Conservation (phyloP, 257 asterid species). For the Hygrophila difformis region DNA sequence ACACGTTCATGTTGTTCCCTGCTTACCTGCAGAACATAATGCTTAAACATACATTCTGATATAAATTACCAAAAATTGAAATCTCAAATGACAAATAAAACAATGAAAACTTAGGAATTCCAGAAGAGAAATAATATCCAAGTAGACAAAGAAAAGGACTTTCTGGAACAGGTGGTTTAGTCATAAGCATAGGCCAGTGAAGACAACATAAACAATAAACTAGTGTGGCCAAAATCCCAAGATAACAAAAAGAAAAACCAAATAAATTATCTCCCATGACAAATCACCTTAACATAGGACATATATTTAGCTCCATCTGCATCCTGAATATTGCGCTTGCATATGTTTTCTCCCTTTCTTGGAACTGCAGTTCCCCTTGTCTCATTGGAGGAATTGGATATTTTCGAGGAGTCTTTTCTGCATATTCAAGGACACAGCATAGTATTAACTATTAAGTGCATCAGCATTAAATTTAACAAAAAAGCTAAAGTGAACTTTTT, state of each 20-base stretch:
- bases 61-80: constrained; percentile 4
- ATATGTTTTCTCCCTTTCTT: constrained; percentile 46
- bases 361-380: constrained; percentile 29
- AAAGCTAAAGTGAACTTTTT: neutral
- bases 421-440: constrained; percentile 20
- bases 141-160: neutral
- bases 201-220: neutral
- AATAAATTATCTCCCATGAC: constrained; percentile 9
- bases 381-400: constrained; percentile 37
- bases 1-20: constrained; percentile 78
- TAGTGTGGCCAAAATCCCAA: constrained; percentile 14
- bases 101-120: constrained; percentile 4
- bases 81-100: constrained; percentile 3
- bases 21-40: constrained; percentile 64
- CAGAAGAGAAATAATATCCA: constrained; percentile 1
- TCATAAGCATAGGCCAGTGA: neutral
- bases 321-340: constrained; percentile 49
- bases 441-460: constrained; percentile 11
- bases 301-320: constrained; percentile 80
- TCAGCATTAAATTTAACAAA: constrained; percentile 3
- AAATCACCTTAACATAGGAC: constrained; percentile 85
- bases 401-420: constrained; percentile 51
- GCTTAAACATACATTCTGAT: constrained; percentile 4
- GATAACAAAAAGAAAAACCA: constrained; percentile 11
- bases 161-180: constrained; percentile 1